A percentile compares a stretch with the other conserved stretches of the same genome.
phyloP scores from a whole-genome alignment of 176 grass and related monocot genomes.

The Bonia amplexicaulis region DNA sequence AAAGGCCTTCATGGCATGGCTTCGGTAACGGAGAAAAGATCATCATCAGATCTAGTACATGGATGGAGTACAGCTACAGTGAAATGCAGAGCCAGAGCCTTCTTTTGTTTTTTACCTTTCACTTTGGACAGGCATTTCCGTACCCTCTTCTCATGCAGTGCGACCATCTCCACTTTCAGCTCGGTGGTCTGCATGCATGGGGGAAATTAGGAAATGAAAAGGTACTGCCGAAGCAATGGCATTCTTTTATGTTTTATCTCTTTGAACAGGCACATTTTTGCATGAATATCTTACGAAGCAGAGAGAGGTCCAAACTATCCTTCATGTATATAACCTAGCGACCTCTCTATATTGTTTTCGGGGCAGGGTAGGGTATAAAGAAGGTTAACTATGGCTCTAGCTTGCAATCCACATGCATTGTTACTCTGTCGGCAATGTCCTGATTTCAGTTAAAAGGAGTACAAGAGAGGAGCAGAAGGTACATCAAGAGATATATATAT shows the following conservation, averaged over 20 bases:
- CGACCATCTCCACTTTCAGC: slow-evolving; percentile 98
- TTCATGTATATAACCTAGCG: background rate
- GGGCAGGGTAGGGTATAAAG: background rate
- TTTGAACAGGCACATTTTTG: background rate
- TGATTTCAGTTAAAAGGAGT: background rate
- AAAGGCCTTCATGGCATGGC: background rate
- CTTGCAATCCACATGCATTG: background rate
- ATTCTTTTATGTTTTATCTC: background rate
- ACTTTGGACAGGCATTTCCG: slow-evolving; percentile 99
- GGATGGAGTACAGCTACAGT: background rate
- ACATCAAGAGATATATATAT: background rate
- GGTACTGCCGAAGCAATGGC: background rate
- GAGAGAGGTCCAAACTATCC: background rate
- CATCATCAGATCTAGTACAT: slow-evolving; percentile 24
- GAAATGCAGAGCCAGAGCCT: background rate
- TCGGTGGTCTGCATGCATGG: slow-evolving; percentile 63
- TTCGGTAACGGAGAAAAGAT: slow-evolving; percentile 32
- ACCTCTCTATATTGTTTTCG: background rate
- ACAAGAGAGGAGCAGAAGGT: background rate
- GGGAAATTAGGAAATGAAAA: slow-evolving; percentile 22
- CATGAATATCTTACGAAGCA: background rate
- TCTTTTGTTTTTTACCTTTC: slow-evolving; percentile 67
- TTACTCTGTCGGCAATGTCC: background rate
- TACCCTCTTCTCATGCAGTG: slow-evolving; percentile 92
- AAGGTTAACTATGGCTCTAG: background rate